A percentile compares a stretch with the other conserved stretches of the same genome.
These are phyloP conservation scores for Botrytis aclada DNA, from an alignment of 2,329 filamentous ascomycete species.

Conservation along the genomic window DNA sequence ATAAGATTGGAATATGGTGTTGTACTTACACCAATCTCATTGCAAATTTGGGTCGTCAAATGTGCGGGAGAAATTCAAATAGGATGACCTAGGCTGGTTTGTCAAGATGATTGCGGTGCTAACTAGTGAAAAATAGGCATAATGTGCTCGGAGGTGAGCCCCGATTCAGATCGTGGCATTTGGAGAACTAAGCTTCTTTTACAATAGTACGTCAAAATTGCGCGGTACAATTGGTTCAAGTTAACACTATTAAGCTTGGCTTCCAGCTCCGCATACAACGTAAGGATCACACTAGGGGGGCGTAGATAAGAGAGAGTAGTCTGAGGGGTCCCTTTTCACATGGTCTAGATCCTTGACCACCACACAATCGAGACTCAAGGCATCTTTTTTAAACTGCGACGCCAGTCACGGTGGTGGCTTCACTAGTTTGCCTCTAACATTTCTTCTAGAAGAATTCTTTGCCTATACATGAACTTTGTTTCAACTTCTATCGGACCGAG, in stretches of 20 bases:
- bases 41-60: constrained; percentile 4
- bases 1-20: not conserved
- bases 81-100: not conserved
- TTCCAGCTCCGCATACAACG: not conserved
- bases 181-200: not conserved
- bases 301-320: not conserved
- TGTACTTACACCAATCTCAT: not conserved
- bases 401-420: not conserved
- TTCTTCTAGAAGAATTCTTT: constrained; percentile 3
- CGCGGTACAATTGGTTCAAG: not conserved
- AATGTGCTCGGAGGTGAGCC: not conserved
- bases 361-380: not conserved
- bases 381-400: not conserved
- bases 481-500: not conserved
- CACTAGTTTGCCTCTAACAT: not conserved
- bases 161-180: not conserved
- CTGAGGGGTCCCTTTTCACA: not conserved
- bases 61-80: not conserved
- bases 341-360: not conserved
- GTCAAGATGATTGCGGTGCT: not conserved
- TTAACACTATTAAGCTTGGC: not conserved
- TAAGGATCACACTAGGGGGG: not conserved
- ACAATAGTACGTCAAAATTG: not conserved
- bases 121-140: not conserved
- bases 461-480: not conserved